Evolutionary conservation across 495 filamentous ascomycete species (phyloP), one percentile per base, ranked within the genome.

Genomic region (Evansstolkia leycettana): DNA sequence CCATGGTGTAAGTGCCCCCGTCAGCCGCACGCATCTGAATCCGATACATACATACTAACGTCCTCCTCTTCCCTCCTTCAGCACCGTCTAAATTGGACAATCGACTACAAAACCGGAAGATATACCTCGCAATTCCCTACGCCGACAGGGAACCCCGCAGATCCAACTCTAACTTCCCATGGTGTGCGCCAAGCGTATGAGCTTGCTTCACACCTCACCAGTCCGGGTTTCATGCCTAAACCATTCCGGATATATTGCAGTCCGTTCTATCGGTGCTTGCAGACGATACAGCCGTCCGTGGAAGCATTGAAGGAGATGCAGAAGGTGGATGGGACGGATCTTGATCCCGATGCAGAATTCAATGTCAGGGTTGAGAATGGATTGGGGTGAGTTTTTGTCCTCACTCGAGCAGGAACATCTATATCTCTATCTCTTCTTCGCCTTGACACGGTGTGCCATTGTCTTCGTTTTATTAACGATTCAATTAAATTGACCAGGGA

Each of bases 261-360:
- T 41, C 84, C 86, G 10, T 95, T 88, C 50, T 96, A 93, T 56
- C 75, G 90, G 36, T 98, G 90, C 53, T 62, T 96, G 13, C 84
- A 95, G 56, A 96, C 90, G 0, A 71, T 95, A 28, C 51, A 59
- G 34, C 87, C 88, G 0, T 71, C 74, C 15, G 69, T 83, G 8
- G 69, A 77, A 41, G 53, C 54, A 17, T 56, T 79, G 40, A 62
- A 58, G 32, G 45, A 54, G 37, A 34, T 35, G 32, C 47, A 53
- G n/a, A 39, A 23, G 4, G 7, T 12, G 16, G 27, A 16, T n/a
- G n/a, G 12, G 26, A 23, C 30, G 38, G 19, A 33, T 36, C 46
- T 51, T 28, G 54, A 55, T 11, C 32, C 11, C 7, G 30, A 30
- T 25, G 45, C 51, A 6, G 47, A 63, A 13, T 53, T 67, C 4